Base-by-base conservation (phyloP, 257 asterid genomes). In the Mitragyna speciosa region DNA sequence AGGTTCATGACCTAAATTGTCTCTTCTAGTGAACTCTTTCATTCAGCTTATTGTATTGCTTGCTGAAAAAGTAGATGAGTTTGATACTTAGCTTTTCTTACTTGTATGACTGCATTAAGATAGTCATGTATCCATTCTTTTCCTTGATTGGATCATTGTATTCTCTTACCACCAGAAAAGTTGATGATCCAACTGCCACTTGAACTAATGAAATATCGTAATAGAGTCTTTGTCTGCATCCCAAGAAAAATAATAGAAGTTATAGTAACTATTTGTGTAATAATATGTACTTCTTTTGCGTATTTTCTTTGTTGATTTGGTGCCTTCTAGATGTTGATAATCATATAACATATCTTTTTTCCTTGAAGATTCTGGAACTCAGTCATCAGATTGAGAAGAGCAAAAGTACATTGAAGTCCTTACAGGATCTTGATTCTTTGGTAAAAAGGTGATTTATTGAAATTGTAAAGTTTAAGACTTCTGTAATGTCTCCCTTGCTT, bases 311-410 rank as follows among this genome's bases (percentile, higher is more conserved):
- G 1, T 75, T 31, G 19, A 20, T 75, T 78, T 68, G 69, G n/a
- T 52, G 75, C 76, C 33, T 78, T 69, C 76, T 22, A 75, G 65
- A 76, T 64, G 36, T 24, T 76, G 54, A 49, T 45, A 14, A 26
- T 59, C 72, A 68, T 33, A 43, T 49, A 20, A 78, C 36, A 39
- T 79, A 4, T 36, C 41, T 1, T 82, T 69, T 78, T 79, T 59
- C 68, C 78, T 64, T 90, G 79, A 84, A 93, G 98, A 85, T 89
- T 83, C 80, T 87, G 78, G 91, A 89, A 80, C 90, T 95, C 79
- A 86, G 89, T 76, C 90, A 85, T 83, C 97, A 83, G 87, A 88
- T 89, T 85, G 97, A 92, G 91, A 84, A 89, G 88, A 87, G 79
- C 68, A 87, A 88, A 88, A 82, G 78, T 75, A 84, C 93, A 75